Percentiles rank a stretch among this genome's conserved stretches.
These are phyloP conservation scores for Pseudocercospora fijiensis DNA, from an alignment of 2,329 filamentous ascomycete species.

Conservation along the genomic window DNA sequence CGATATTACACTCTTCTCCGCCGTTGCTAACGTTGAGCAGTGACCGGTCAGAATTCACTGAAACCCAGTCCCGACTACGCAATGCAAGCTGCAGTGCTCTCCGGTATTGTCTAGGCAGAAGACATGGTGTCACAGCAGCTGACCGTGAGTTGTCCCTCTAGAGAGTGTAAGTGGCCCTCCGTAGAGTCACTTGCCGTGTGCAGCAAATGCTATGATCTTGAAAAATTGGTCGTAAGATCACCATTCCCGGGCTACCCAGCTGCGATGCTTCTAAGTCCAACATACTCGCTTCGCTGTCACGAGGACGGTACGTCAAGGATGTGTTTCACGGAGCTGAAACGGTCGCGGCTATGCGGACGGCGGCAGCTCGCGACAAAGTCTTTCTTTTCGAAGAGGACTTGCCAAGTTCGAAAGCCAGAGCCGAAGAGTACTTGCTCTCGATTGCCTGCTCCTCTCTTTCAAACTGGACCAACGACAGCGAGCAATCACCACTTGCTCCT, in stretches of 20 bases:
- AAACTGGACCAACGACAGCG: neutral
- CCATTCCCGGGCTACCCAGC: neutral
- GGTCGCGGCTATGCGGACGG: neutral
- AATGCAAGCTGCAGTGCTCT: constrained; percentile 17
- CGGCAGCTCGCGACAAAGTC: neutral
- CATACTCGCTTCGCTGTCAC: constrained; percentile 10
- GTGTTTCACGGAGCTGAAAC: constrained; percentile 1
- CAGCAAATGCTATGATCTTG: constrained; percentile 6
- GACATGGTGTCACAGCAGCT: constrained; percentile 10
- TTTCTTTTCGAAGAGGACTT: neutral
- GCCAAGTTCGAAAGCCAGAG: neutral
- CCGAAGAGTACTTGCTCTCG: neutral
- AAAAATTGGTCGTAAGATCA: neutral
- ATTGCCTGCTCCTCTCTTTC: neutral
- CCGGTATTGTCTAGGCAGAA: constrained; percentile 3
- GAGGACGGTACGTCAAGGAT: neutral
- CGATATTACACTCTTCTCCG: neutral
- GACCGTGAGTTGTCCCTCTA: constrained; percentile 10
- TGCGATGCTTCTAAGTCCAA: constrained; percentile 17
- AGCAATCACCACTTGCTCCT: neutral
- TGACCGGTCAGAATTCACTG: neutral
- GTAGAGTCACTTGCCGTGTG: constrained; percentile 17
- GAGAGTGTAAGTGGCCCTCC: constrained; percentile 15
- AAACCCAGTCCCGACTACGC: constrained; percentile 13
- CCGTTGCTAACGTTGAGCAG: neutral